phyloP scores from a whole-genome alignment of 2,329 filamentous ascomycete genomes.

The Fonsecaea erecta region DNA sequence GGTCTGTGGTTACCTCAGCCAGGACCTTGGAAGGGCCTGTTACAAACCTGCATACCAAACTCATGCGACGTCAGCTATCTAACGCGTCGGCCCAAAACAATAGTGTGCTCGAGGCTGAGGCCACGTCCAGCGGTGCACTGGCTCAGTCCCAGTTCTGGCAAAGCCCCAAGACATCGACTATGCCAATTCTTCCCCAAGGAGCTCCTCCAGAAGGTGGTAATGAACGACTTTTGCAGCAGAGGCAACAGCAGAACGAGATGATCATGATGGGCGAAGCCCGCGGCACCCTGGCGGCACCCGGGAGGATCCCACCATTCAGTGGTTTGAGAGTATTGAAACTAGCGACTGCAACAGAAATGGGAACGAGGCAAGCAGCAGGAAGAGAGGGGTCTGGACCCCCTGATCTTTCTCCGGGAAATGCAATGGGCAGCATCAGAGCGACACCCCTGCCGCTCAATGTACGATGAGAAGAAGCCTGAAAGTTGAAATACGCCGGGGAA shows the following conservation, averaged over 20 bases:
- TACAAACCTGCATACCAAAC: neutral
- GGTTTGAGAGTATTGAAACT: conserved; percentile 10
- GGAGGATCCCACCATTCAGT: neutral
- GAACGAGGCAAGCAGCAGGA: neutral
- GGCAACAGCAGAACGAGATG: conserved; percentile 22
- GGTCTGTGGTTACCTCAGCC: neutral
- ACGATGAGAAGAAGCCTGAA: neutral
- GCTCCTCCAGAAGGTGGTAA: neutral
- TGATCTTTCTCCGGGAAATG: neutral
- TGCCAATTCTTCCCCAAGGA: neutral
- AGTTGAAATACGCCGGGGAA: neutral
- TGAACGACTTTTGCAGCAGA: conserved; percentile 13
- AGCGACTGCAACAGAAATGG: neutral
- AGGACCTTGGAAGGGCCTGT: neutral
- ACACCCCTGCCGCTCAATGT: conserved; percentile 10
- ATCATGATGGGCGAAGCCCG: conserved; percentile 9
- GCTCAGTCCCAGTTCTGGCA: neutral
- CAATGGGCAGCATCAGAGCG: neutral
- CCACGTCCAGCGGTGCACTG: neutral
- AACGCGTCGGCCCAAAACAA: neutral
- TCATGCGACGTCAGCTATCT: conserved; percentile 2
- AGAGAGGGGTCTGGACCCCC: neutral
- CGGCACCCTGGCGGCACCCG: neutral
- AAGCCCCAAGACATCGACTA: neutral
- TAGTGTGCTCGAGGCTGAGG: neutral